Percentiles rank a stretch among this genome's conserved stretches.
Evolutionary conservation across 2,329 filamentous ascomycete genomes (phyloP).

Genomic region (Neodidymelliopsis sp.): DNA sequence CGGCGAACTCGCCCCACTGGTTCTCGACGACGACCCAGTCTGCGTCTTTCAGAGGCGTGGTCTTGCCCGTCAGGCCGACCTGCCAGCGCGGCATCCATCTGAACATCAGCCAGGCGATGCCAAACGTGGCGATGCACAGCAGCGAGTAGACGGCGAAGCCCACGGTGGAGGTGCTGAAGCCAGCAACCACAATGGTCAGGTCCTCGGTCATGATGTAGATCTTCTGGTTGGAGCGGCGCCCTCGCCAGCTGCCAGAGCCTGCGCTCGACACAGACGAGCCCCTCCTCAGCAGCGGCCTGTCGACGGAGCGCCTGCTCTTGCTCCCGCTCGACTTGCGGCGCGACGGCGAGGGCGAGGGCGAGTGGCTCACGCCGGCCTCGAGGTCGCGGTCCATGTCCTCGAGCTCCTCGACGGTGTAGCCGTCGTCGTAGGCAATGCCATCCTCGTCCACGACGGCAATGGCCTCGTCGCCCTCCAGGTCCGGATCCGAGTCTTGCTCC

Average conservation of each 20-base stretch:
- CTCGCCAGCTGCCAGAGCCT: slow-evolving; percentile 64
- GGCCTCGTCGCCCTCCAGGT: slow-evolving; percentile 28
- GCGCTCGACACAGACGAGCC: slow-evolving; percentile 75
- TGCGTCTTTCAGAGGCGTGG: slow-evolving; percentile 74
- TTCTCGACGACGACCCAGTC: slow-evolving; percentile 97
- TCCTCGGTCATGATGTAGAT: slow-evolving; percentile 94
- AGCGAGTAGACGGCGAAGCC: slow-evolving; percentile 74
- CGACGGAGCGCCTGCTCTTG: slow-evolving; percentile 61
- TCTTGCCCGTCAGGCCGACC: slow-evolving; percentile 74
- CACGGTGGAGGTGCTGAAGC: slow-evolving; percentile 78
- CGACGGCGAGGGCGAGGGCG: slow-evolving; percentile 28
- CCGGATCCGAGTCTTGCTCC: slow-evolving; percentile 64
- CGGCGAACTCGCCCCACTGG: slow-evolving; percentile 90
- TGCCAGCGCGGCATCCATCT: slow-evolving; percentile 92
- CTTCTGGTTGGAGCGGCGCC: slow-evolving; percentile 80
- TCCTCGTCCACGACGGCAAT: slow-evolving; percentile 40
- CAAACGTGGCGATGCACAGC: slow-evolving; percentile 75
- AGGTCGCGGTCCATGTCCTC: slow-evolving; percentile 53
- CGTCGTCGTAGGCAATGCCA: slow-evolving; percentile 40
- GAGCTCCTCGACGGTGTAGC: slow-evolving; percentile 54
- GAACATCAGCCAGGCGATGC: slow-evolving; percentile 82
- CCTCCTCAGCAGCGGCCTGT: slow-evolving; percentile 72
- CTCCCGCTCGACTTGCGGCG: slow-evolving; percentile 71
- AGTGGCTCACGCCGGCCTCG: slow-evolving; percentile 41
- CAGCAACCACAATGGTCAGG: slow-evolving; percentile 89